These are phyloP conservation scores for Diaporthe destruens DNA, from an alignment of 2,329 filamentous ascomycete genomes.

Conservation along the genomic window DNA sequence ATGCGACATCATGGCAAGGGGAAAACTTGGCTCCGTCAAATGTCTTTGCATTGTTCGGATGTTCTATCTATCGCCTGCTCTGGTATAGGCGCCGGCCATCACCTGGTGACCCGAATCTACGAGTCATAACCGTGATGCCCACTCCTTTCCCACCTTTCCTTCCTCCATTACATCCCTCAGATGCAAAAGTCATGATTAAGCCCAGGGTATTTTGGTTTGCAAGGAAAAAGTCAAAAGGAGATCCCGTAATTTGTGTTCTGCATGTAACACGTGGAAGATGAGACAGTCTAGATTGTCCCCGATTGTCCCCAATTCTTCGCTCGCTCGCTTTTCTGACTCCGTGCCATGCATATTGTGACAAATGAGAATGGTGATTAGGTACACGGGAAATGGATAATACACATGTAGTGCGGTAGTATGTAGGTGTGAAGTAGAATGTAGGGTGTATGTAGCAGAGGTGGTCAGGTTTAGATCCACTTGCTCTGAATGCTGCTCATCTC, in stretches of 20 bases:
- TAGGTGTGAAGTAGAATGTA: background rate
- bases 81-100: background rate
- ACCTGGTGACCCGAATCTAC: too few relatives aligned
- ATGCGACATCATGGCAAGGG: background rate
- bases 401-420: background rate
- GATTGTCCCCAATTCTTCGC: slow-evolving; percentile 25
- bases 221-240: background rate
- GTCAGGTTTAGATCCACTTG: slow-evolving; percentile 15
- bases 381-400: slow-evolving; percentile 2
- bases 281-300: slow-evolving; percentile 22
- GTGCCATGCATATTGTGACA: slow-evolving; percentile 29
- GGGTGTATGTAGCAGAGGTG: too few relatives aligned
- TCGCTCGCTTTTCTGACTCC: slow-evolving; percentile 34
- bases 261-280: slow-evolving; percentile 5
- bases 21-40: background rate
- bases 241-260: background rate
- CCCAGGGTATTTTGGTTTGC: slow-evolving; percentile 25
- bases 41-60: slow-evolving; percentile 28
- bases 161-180: background rate
- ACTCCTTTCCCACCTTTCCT: too few relatives aligned
- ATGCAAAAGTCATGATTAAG: slow-evolving; percentile 2
- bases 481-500: slow-evolving; percentile 35
- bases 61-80: slow-evolving; percentile 7
- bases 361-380: slow-evolving; percentile 13
- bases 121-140: background rate